phyloP scores from a whole-genome alignment of 2,329 filamentous ascomycete species.

The Diaporthe nobilis region DNA sequence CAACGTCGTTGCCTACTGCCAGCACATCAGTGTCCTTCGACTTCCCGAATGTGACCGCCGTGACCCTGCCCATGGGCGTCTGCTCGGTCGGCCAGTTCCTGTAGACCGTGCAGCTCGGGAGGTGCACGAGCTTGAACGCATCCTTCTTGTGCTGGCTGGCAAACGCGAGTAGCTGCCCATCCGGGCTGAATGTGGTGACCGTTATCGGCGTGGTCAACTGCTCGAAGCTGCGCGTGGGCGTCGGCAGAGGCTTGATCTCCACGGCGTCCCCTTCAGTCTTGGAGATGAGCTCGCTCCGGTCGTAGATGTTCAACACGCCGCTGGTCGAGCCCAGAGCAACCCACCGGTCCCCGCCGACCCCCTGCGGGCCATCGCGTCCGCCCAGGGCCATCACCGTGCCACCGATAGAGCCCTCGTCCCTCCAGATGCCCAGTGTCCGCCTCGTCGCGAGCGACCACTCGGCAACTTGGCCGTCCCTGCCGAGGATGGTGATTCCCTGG shows the following conservation, averaged over 20 bases:
- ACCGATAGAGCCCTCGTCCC: constrained; percentile 89
- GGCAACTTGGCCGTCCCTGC: constrained; percentile 89
- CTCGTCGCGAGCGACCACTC: constrained; percentile 83
- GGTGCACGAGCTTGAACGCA: constrained; percentile 86
- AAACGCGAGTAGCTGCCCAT: constrained; percentile 91
- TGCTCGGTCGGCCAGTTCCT: constrained; percentile 95
- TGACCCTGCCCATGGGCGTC: constrained; percentile 89
- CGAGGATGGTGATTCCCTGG: constrained; percentile 84
- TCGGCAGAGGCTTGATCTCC: constrained; percentile 75
- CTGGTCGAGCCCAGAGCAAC: constrained; percentile 88
- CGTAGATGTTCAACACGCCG: constrained; percentile 95
- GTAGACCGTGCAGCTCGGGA: constrained; percentile 94
- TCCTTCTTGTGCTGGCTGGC: constrained; percentile 90
- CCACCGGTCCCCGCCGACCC: constrained; percentile 87
- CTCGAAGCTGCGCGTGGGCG: constrained; percentile 81
- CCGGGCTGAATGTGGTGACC: constrained; percentile 83
- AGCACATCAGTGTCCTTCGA: constrained; percentile 69
- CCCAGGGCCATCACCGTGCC: constrained; percentile 88
- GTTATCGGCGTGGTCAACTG: constrained; percentile 91
- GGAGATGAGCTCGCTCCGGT: constrained; percentile 76
- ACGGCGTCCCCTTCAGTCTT: constrained; percentile 53
- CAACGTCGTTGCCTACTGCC: constrained; percentile 89
- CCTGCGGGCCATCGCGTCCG: constrained; percentile 71
- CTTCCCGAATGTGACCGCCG: constrained; percentile 77
- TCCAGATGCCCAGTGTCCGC: constrained; percentile 85